Evolutionary conservation across 2,329 filamentous ascomycete genomes (phyloP), one percentile per base, ranked within the genome.

Genomic region (Metarhizium album): DNA sequence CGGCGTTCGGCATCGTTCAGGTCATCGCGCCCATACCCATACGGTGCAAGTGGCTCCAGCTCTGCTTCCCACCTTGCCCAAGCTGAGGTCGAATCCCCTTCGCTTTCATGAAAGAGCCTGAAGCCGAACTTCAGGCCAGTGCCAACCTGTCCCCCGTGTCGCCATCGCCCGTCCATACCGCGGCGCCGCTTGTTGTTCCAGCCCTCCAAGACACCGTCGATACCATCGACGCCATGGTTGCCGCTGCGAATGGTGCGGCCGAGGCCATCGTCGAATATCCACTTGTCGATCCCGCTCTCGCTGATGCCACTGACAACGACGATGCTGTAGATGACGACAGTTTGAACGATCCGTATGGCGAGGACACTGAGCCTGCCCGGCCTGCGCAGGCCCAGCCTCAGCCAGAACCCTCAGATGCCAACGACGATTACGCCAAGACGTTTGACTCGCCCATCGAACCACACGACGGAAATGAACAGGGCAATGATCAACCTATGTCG

Each of bases 131-230:
- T 55, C 70, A 75, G 70, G 75, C 75, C 59, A 70, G 74, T 58
- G 75, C 75, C 66, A 69, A 73, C 63, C 66, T 79, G 52, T 76
- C 70, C 46, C 75, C 75, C 13, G 60, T 78, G 47, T 78, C 75
- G 48, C 76, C 75, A 46, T 66, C 72, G 52, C 68, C 73, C 52
- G 60, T 75, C 53, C 69, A 76, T 56, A 69, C 68, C 46, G 67
- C 72, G 51, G 71, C 73, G 24, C 65, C 74, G 45, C 63, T 72
- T 50, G 67, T 73, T 53, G 70, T 78, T 49, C 74, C 75, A 31
- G 65, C 67, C 24, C 73, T 79, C 52, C 75, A 79, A 60, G 67
- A 76, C 54, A 75, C 74, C 50, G 75, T 74, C 58, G 74, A 78
- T 55, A 70, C 66, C 54, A 66, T 75, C 54, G 71, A 72, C 67